Evolutionary conservation across 495 filamentous ascomycete genomes (phyloP), one percentile per base, ranked within the genome.

Genomic region (Amorphotheca resinae): DNA sequence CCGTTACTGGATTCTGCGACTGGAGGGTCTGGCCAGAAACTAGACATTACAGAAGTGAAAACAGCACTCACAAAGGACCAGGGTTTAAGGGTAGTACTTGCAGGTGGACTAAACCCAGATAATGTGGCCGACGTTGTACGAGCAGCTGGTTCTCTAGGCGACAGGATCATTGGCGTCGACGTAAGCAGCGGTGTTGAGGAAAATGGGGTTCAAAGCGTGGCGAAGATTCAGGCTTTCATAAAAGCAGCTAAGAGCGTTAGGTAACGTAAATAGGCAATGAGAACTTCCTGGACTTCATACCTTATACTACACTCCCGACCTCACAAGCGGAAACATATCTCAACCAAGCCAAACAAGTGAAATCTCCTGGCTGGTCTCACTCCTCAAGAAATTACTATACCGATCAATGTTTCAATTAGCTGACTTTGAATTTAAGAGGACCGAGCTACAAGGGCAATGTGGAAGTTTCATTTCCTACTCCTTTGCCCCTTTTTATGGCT

Each of bases 121-220:
- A 96, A 94, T 60, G 81, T 96, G 5, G 61, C 59, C 2, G 66
- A 73, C 11, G 66, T 72, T 3, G 62, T 98, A 1, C 54, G 63
- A 4, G 66, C 68, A 20, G 59, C 83, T 23, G 78, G 76, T 3
- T 53, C 67, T 12, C 60, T 68, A 5, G 68, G 64, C 20, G 60
- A 64, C 3, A 69, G 77, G 53, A 74, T 96, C 2, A 64, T 84
- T 28, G 88, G 79, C 1, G 80, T 99, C 28, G 91, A 99, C 66
- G 84, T 94, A 3, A 93, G 87, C 56, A 93, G 84, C 53, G 91
- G 91, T 0, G 86, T 99, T 9, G 91, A 98, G 65, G 74, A 73
- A 18, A 72, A 82, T 50, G 91, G 89, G 7, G 60, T 66, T 54
- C 93, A 99, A 56, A 82, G 81, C 60, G 35, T 87, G 38, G 74